Percentiles rank a stretch among this genome's conserved stretches.
Conservation (phyloP, 2,329 filamentous ascomycete genomes). For the Diaporthe citri region DNA sequence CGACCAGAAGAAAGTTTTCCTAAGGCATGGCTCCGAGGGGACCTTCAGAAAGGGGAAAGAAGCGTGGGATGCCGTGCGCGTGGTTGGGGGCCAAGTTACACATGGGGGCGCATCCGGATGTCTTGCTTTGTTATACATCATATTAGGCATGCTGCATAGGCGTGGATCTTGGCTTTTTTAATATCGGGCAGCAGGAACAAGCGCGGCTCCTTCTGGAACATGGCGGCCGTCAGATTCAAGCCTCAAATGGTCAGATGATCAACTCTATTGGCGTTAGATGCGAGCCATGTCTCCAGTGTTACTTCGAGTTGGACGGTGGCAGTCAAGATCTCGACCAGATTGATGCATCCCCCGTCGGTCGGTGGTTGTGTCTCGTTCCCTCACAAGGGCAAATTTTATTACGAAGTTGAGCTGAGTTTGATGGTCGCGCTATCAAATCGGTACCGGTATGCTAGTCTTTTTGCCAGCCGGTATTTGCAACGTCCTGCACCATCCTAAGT, state of each 20-base stretch:
- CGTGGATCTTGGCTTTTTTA: not conserved
- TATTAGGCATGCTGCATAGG: conserved; percentile 35
- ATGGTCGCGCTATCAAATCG: not conserved
- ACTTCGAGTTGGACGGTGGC: not conserved
- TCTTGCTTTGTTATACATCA: conserved; percentile 24
- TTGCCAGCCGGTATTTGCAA: not conserved
- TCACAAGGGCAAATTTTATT: not conserved
- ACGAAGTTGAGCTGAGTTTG: conserved; percentile 3
- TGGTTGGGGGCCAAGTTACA: not conserved
- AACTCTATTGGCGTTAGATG: conserved; percentile 45
- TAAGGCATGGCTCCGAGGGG: not conserved
- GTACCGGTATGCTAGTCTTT: not conserved
- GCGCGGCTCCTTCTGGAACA: not conserved
- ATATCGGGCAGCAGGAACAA: not conserved
- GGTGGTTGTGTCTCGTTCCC: not conserved
- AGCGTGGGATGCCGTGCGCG: not conserved
- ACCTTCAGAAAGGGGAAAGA: not conserved
- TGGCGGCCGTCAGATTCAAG: conserved; percentile 34
- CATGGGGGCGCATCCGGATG: conserved; percentile 21
- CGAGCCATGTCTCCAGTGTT: not conserved
- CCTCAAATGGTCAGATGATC: conserved; percentile 48
- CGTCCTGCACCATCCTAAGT: not conserved
- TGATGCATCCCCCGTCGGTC: no score
- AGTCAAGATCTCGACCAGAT: not conserved
- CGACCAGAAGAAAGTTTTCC: not conserved